Evolutionary conservation across 495 filamentous ascomycete genomes (phyloP), one percentile per base, ranked within the genome.

Genomic region (Jackrogersella minutella): DNA sequence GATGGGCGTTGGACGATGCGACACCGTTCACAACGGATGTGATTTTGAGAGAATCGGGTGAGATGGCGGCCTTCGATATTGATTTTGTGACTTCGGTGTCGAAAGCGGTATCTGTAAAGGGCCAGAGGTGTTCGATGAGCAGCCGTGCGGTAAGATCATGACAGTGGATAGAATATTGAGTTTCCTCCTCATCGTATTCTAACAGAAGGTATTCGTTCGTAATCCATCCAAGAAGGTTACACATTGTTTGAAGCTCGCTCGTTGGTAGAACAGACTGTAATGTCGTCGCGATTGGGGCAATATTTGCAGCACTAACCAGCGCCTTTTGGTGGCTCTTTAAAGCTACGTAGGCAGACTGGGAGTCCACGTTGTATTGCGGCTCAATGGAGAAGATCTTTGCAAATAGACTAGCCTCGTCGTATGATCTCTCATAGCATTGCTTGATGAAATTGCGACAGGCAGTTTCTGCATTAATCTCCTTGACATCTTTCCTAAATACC

Each of bases 201-300:
- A 89, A 80, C 68, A 93, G 82, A 14, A 83, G 67, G 64, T 96
- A 96, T 39, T 90, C 87, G n/a, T 91, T 91, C 66, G 93, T 92
- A 9, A 97, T 79, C 73, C 93, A 83, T 7, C 88, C 89, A 56
- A 92, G 89, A 1, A 97, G 78, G 68, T 92, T 90, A 76, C 92
- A 96, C 3, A 94, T 72, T 2, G 79, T 78, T 39, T 77, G 71
- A 39, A 86, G 67, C 52, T 81, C 79, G 37, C 70, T 73, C 24
- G 67, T 56, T 28, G 80, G 76, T 11, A 86, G 69, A 9, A 76
- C 74, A 1, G 79, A 72, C 57, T 81, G 76, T 5, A 85, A 64
- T 17, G 78, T 77, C 5, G 77, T 76, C 30, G 79, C 77, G 13
- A 86, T 73, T 16, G 83, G 80, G 10, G 76, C 71, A 5, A 85